Evolutionary conservation across 164 flowering plant genomes (phyloP), one percentile per base, ranked within the genome.

Genomic region (Vitis rupestris): DNA sequence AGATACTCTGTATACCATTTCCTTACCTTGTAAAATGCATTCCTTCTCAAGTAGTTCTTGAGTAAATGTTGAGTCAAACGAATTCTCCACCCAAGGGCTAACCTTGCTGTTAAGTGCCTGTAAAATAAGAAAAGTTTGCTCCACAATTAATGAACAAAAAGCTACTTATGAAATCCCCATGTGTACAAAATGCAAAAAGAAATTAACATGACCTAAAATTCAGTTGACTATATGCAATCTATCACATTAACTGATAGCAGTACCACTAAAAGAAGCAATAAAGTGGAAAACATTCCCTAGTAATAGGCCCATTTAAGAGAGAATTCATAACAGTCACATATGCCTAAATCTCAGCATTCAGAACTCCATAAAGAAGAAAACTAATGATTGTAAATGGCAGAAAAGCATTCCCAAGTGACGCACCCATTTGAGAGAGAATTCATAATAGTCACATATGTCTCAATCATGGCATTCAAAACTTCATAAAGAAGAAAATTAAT

Each of bases 71-170:
- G 90, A 60, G 98, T 96, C 84, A 96, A 81, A 60, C 92, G 91
- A 70, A 96, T 88, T 76, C 99, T 84, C 99, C 98, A 96, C 59
- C 97, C 93, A 75, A 96, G 91, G 48, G 99, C 98, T 63, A 96
- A 83, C 78, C 80, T 86, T 37, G 93, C 85, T 17, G 92, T 90
- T 75, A 93, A 79, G 79, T 91, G 82, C 79, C 99, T 95, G 87
- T 12, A 76, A 52, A 72, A 76, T 29, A 65, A 30, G 61, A 61
- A 52, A 59, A 19, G 11, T 27, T 2, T 27, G 17, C 29, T 59
- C n/a, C 12, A 16, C 6, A 66, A 30, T 14, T 51, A 14, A 15
- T 54, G 4, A 66, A 66, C 59, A 66, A 27, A 23, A 31, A 2
- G 9, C 10, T 9, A 2, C 1, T 56, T 11, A 54, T 47, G 37